These are phyloP conservation scores for Hypoxylon sp. DNA, from an alignment of 2,329 filamentous ascomycete species.

Conservation along the genomic window DNA sequence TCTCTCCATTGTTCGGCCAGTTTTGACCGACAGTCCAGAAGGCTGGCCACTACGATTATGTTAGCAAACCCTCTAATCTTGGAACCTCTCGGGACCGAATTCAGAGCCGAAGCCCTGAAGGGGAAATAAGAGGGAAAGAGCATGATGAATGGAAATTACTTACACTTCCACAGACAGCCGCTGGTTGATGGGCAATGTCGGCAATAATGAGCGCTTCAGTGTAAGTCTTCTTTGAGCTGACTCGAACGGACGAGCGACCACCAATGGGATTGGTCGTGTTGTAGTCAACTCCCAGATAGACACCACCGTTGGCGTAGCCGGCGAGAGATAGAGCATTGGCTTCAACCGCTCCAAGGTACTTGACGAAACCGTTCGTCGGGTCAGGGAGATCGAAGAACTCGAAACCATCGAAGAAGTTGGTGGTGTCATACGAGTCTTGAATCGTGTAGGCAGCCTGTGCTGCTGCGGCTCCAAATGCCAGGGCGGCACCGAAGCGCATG, in stretches of 20 bases:
- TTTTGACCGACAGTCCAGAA: constrained; percentile 77
- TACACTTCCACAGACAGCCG: constrained; percentile 73
- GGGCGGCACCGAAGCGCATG: constrained; percentile 46
- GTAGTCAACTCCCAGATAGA: constrained; percentile 80
- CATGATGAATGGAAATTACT: constrained; percentile 12
- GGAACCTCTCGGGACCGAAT: too few relatives aligned
- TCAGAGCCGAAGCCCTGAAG: neutral
- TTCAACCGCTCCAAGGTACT: constrained; percentile 73
- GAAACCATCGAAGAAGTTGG: constrained; percentile 71
- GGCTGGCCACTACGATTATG: constrained; percentile 74
- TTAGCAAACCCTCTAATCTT: constrained; percentile 18
- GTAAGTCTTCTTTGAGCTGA: constrained; percentile 77
- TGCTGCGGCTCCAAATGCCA: constrained; percentile 46
- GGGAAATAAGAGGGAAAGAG: neutral
- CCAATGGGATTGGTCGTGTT: constrained; percentile 67
- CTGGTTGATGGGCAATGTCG: constrained; percentile 84
- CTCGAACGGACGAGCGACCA: constrained; percentile 79
- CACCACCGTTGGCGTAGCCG: constrained; percentile 66
- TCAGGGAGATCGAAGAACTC: constrained; percentile 72
- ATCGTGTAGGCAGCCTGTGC: constrained; percentile 60
- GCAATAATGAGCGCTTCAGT: constrained; percentile 79
- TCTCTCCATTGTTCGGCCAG: constrained; percentile 81
- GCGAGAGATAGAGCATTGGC: constrained; percentile 73
- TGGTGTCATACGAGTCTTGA: constrained; percentile 63
- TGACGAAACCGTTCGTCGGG: constrained; percentile 82